Evolutionary conservation across 1,139 yeast species (phyloP), one percentile per base, ranked within the genome.

Genomic region (Pichia sp.): DNA sequence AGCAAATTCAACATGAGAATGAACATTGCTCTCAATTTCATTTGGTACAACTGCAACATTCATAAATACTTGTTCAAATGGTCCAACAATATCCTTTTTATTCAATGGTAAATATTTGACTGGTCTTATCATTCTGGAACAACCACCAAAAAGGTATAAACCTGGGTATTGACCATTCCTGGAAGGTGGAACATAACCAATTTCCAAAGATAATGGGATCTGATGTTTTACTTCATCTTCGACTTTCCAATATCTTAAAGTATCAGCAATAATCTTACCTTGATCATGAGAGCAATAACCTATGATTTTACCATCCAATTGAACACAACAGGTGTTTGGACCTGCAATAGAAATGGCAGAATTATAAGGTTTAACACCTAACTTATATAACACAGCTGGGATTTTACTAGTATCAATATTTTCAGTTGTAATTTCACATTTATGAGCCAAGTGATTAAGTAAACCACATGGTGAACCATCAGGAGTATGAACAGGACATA

Each of bases 391-490:
- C 1, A 79, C 73, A 7, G 65, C 63, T 17, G 95, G 85, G 35
- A 91, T 77, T 32, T 66, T 64, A 8, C 83, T 71, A n/a, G 82
- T 91, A 58, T 88, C 94, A 3, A 81, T 68, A 34, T 79, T 81
- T 36, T 67, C 65, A 9, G 97, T 89, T 5, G 95, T 78, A 48
- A 91, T 83, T 55, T 74, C 72, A 72, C 99, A 91, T 63, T 85
- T 86, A 66, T 91, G 96, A 10, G 98, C 82, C 69, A 91, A 81
- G 70, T 91, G 99, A 66, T 93, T 93, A 56, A 91, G 72, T 61
- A 91, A 71, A 67, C 99, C 99, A 81, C 99, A 91, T 19, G 99
- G 99, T 39, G 97, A 84, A 56, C 99, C 99, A 83, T 91, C 99
- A 3, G 99, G 99, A 14, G 99, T 91, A 66, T 91, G 98, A 15